These are phyloP conservation scores for Cladorrhinum sp. DNA, from an alignment of 2,329 filamentous ascomycete species.

Conservation along the genomic window DNA sequence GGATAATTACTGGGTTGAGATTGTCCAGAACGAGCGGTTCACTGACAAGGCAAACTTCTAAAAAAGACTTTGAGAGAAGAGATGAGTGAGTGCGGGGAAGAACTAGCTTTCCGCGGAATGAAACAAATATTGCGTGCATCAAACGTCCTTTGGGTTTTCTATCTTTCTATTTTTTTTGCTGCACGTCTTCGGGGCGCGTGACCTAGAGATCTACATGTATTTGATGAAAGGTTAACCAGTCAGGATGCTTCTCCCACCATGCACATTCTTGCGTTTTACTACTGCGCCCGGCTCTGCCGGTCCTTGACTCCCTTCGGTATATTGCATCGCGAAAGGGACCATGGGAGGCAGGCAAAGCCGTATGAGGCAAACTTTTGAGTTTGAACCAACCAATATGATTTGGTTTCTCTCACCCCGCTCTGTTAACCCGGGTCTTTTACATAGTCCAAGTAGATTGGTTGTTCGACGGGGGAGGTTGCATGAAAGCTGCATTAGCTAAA, in stretches of 20 bases:
- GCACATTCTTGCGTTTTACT: not conserved
- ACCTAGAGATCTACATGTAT: not conserved
- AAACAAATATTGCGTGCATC: too few species aligned
- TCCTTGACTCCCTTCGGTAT: not conserved
- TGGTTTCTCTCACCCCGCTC: not conserved
- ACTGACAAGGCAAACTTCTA: slow-evolving; percentile 52
- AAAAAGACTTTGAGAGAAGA: slow-evolving; percentile 24
- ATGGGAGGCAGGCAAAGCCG: not conserved
- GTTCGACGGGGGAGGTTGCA: slow-evolving; percentile 19
- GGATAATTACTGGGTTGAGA: slow-evolving; percentile 79
- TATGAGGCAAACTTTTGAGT: not conserved
- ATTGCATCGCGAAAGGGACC: not conserved
- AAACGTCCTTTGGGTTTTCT: too few species aligned
- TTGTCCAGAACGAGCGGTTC: slow-evolving; percentile 75
- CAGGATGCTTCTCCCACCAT: slow-evolving; percentile 9
- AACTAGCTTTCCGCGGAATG: not conserved
- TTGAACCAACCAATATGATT: not conserved
- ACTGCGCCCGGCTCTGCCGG: not conserved
- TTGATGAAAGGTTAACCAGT: slow-evolving; percentile 11
- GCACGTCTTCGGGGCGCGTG: slow-evolving; percentile 6
- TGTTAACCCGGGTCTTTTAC: not conserved
- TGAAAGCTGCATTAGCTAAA: slow-evolving; percentile 31
- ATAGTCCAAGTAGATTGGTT: not conserved
- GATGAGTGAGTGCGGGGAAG: not conserved
- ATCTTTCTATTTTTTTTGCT: not conserved